Base-by-base conservation (phyloP, 805 yeast species). In the Suhomyces sp. region DNA sequence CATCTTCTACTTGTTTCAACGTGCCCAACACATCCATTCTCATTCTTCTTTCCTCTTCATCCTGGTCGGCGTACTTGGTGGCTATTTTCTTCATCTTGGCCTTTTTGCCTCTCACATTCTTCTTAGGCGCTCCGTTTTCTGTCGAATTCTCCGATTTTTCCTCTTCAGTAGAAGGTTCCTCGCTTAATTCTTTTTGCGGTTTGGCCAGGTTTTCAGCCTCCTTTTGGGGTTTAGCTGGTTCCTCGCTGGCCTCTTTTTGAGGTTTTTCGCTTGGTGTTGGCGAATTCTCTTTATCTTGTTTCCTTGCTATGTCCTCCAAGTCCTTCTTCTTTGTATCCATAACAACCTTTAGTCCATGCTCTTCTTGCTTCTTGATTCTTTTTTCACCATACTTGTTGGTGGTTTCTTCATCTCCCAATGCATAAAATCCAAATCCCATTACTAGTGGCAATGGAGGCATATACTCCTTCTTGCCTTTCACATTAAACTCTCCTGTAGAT, bases 21-120 rank as follows among this genome's bases (percentile, higher is more conserved):
- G 96, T 88, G 3, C 98, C 98, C 41, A 93, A 71, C 1, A 87
- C 88, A 53, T 86, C 83, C 87, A 93, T 83, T 57, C 96, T 78
- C 51, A 86, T 60, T 44, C 69, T 61, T 51, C 91, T 80, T 60
- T 93, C 98, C 51, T 88, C 94, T 48, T 89, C 97, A 65, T 93
- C 98, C 69, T 93, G 98, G 53, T 87, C 91, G 3, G 85, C 89
- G 62, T 93, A 93, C 63, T 92, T 93, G 54, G 81, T 77, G 40
- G 86, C 86, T 51, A 90, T 87, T 63, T 89, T 91, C 75, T 87
- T 89, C 68, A 87, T 62, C 63, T 91, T 91, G 39, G 87, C 86
- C 62, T 86, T 89, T 68, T 87, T 90, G 46, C 98, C 97, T 60
- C 97, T 82, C 6, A 85, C 84, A 37, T 73, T 77, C 15, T 68